Evolutionary conservation across 2,329 filamentous ascomycete species (phyloP).

Genomic region (Knoxdaviesia proteae): DNA sequence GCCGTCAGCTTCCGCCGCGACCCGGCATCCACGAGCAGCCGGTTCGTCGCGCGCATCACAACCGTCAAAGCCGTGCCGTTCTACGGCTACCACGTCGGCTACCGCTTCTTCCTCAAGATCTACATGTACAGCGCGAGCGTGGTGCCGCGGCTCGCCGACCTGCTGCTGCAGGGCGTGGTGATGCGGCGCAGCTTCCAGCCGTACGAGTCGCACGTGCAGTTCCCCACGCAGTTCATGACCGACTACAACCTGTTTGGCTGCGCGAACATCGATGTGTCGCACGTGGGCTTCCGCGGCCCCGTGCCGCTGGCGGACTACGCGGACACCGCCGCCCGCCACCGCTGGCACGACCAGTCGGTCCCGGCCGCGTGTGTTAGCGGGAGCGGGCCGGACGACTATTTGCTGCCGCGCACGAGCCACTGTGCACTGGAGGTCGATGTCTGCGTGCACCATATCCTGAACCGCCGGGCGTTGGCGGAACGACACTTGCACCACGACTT

Average conservation of each 20-base stretch:
- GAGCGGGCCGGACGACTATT: constrained; percentile 32
- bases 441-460: constrained; percentile 70
- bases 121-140: constrained; percentile 77
- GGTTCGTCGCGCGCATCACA: constrained; percentile 75
- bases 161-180: constrained; percentile 72
- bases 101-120: constrained; percentile 78
- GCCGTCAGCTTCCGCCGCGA: constrained; percentile 69
- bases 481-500: constrained; percentile 79
- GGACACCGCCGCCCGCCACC: constrained; percentile 31
- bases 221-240: constrained; percentile 88
- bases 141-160: constrained; percentile 71
- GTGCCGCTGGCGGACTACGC: constrained; percentile 49
- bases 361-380: constrained; percentile 19
- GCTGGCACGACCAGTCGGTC: constrained; percentile 67
- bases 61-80: constrained; percentile 87
- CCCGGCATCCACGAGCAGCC: constrained; percentile 40
- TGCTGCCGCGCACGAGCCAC: constrained; percentile 61
- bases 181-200: constrained; percentile 73
- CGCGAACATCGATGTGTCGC: constrained; percentile 56
- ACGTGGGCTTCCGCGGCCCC: constrained; percentile 46
- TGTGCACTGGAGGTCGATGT: constrained; percentile 83
- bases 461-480: constrained; percentile 53
- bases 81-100: constrained; percentile 88
- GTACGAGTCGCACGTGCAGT: constrained; percentile 85
- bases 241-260: constrained; percentile 97